A percentile compares a stretch with the other conserved stretches of the same genome.
phyloP scores from a whole-genome alignment of 805 yeast genomes.

The Metschnikowia gelsemii region DNA sequence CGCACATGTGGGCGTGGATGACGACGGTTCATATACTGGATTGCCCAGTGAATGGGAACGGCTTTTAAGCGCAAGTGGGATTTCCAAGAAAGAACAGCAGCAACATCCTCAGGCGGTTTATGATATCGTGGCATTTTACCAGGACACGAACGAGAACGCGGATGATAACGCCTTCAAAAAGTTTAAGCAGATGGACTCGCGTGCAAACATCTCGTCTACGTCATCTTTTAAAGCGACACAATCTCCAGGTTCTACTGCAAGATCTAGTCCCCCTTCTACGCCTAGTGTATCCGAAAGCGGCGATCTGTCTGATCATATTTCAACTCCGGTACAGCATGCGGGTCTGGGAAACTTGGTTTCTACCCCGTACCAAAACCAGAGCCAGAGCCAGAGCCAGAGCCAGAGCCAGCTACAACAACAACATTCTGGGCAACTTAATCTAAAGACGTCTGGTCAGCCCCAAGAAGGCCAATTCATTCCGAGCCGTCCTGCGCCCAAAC shows the following conservation, averaged over 20 bases:
- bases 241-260: constrained; percentile 26
- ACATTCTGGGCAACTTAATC: neutral
- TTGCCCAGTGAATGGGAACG: constrained; percentile 92
- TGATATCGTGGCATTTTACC: constrained; percentile 86
- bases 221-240: constrained; percentile 1
- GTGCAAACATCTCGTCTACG: constrained; percentile 1
- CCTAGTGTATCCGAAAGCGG: constrained; percentile 21
- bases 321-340: constrained; percentile 7
- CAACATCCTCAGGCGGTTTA: constrained; percentile 92
- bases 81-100: constrained; percentile 82
- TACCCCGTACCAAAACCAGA: neutral
- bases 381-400: too few relatives aligned
- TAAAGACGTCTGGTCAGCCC: constrained; percentile 2
- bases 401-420: too few relatives aligned
- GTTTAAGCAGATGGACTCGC: constrained; percentile 31
- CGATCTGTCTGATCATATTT: constrained; percentile 14
- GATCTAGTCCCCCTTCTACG: constrained; percentile 32
- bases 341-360: neutral
- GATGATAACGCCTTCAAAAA: constrained; percentile 47
- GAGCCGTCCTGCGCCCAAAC: constrained; percentile 67
- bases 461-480: constrained; percentile 53
- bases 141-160: constrained; percentile 48
- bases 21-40: constrained; percentile 85
- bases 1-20: constrained; percentile 91
- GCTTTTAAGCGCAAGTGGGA: constrained; percentile 79